Base-by-base conservation (phyloP, 1,139 yeast species). In the Nematodospora anomalae region DNA sequence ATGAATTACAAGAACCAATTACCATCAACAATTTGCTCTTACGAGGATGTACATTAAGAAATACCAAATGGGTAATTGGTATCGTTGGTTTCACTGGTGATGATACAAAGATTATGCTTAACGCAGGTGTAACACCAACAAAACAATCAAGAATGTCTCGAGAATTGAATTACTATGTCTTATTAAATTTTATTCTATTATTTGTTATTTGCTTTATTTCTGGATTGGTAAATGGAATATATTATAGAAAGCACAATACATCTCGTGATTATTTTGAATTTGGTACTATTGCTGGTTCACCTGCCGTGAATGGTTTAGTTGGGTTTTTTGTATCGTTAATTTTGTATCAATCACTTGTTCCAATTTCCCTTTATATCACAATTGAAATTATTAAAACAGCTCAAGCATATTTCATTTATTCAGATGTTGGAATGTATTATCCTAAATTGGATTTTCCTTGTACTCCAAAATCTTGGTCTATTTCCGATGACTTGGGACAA, bases 401-500 rank as follows among this genome's bases (percentile, higher is more conserved):
- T 1, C 83, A 77, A 51, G 81, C 79, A 1, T 76, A 60, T 45
- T 76, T 76, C 59, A 77, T 77, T 38, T 74, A 69, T 50, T 67
- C 76, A 1, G 81, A 76, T 54, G 57, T 66, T 38, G 56, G 61
- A 21, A 72, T 77, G 76, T 77, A 77, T 52, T 76, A 76, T 44
- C 69, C 61, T 30, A 60, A 52, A 39, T 57, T 77, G 40, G 82
- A 77, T 53, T 75, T 68, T 47, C 82, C 82, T 0, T 77, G 83
- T 53, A 73, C 76, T 2, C 83, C 83, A 1, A 76, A 76, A 47
- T 69, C 80, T 1, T 77, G 83, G 83, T 71, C 74, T 38, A 76
- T 77, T 34, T 75, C 81, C 10, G 83, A 77, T 57, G 83, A 77
- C 53, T 64, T 77, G 47, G 83, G 83, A n/a, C 83, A 77, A 53